phyloP scores from a whole-genome alignment of 73 alveolate species.

The Tetrahymena thermophila region DNA sequence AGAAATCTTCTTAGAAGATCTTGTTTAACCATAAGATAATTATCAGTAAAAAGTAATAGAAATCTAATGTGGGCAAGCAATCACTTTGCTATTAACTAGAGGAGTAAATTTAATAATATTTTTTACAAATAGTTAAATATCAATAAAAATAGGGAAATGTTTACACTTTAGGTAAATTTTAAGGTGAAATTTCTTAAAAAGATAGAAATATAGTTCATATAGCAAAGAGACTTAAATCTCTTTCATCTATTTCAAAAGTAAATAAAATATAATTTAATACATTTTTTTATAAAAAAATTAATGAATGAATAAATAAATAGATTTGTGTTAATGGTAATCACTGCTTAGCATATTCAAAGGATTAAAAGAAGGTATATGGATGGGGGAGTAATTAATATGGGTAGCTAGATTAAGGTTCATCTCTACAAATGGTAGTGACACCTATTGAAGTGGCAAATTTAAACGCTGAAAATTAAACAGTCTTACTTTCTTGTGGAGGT shows the following conservation, averaged over 20 bases:
- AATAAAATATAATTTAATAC: not conserved
- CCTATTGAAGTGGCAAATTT: not conserved
- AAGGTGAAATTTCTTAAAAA: conserved; percentile 78
- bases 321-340: conserved; percentile 59
- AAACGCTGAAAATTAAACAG: not conserved
- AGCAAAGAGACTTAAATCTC: not conserved
- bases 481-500: not conserved
- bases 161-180: conserved; percentile 83
- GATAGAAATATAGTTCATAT: conserved; percentile 57
- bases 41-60: conserved; percentile 4
- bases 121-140: not conserved
- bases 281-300: not conserved
- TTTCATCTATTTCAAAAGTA: conserved; percentile 46
- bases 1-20: not conserved
- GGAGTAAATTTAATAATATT: not conserved
- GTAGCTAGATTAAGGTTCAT: conserved; percentile 37
- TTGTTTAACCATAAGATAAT: not conserved
- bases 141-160: conserved; percentile 37
- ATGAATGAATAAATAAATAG: not conserved
- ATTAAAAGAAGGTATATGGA: conserved; percentile 48
- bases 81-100: conserved; percentile 15
- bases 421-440: not conserved
- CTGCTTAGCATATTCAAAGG: conserved; percentile 55
- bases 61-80: conserved; percentile 25
- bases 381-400: conserved; percentile 68